Base-by-base conservation (phyloP, 495 filamentous ascomycete genomes). In the Oleoguttula mirabilis region DNA sequence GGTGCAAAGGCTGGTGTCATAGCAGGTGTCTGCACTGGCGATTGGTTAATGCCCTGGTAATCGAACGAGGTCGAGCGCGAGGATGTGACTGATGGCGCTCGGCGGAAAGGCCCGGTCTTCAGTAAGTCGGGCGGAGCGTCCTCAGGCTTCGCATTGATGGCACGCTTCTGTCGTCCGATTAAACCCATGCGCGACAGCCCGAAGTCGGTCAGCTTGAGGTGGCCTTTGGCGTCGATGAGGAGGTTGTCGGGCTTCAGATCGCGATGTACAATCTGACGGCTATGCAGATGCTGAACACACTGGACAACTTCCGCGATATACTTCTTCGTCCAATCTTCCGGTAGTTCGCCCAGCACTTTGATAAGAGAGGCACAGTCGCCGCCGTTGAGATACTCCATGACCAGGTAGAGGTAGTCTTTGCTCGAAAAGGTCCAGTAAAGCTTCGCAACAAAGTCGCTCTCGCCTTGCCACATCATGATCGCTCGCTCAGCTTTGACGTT, bases 381-480 rank as follows among this genome's bases (percentile, higher is more conserved):
- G 15, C 90, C 90, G 54, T 98, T 98, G 39, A 98, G 67, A 65
- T 98, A 98, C 56, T 98, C 90, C 90, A 98, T 98, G 12, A 98
- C 90, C 51, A 98, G 67, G 59, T 96, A 98, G 21, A 98, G 79
- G 58, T 93, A 98, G 57, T 98, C 90, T 58, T 98, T 98, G 70
- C 92, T 98, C 21, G 90, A 88, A 56, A 98, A 98, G 0, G 90
- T 96, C 90, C 90, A 98, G 64, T 95, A 96, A 4, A 98, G 69
- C 62, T 98, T 98, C 12, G 90, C 90, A 36, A 98, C 90, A 62
- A 96, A 98, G 50, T 98, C 90, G 61, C 90, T 98, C 57, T 96
- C 90, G 20, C 92, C 92, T 66, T 98, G 92, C 78, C 90, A 94
- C 92, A 98, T 98, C 90, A 98, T 95, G 54, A 98, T 98, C n/a